phyloP scores from a whole-genome alignment of 805 yeast species.

The Tetrapisispora arboricola region DNA sequence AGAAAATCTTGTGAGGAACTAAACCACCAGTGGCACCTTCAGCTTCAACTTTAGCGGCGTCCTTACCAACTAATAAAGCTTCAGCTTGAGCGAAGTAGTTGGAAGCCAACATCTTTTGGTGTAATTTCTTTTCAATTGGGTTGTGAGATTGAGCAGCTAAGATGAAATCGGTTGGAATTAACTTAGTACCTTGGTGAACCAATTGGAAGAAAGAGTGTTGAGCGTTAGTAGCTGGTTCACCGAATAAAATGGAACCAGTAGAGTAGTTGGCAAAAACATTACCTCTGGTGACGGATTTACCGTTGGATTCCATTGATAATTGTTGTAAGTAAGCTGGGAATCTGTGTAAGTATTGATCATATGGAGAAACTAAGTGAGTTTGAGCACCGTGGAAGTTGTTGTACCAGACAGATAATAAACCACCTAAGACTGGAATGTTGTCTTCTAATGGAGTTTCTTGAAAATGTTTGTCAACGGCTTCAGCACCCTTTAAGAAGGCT shows the following conservation, averaged over 20 bases:
- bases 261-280: constrained; percentile 86
- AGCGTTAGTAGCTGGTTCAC: constrained; percentile 98
- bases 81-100: constrained; percentile 98
- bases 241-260: constrained; percentile 91
- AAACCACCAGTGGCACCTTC: constrained; percentile 84
- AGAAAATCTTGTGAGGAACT: constrained; percentile 91
- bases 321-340: constrained; percentile 99
- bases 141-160: constrained; percentile 96
- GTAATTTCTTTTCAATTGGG: constrained; percentile 88
- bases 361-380: constrained; percentile 96
- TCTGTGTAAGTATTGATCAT: constrained; percentile 96
- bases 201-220: constrained; percentile 99
- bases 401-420: constrained; percentile 93
- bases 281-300: constrained; percentile 93
- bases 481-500: constrained; percentile 90
- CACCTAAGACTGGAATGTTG: constrained; percentile 91
- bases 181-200: constrained; percentile 97
- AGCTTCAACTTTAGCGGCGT: constrained; percentile 66
- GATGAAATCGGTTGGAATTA: constrained; percentile 94
- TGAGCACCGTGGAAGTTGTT: constrained; percentile 97
- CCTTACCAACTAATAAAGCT: constrained; percentile 94
- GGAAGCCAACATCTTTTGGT: constrained; percentile 97
- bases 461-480: constrained; percentile 93
- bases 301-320: constrained; percentile 97
- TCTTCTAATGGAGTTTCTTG: constrained; percentile 70